These are phyloP conservation scores for Colletotrichum sp. DNA, from an alignment of 2,329 filamentous ascomycete species.

Conservation along the genomic window DNA sequence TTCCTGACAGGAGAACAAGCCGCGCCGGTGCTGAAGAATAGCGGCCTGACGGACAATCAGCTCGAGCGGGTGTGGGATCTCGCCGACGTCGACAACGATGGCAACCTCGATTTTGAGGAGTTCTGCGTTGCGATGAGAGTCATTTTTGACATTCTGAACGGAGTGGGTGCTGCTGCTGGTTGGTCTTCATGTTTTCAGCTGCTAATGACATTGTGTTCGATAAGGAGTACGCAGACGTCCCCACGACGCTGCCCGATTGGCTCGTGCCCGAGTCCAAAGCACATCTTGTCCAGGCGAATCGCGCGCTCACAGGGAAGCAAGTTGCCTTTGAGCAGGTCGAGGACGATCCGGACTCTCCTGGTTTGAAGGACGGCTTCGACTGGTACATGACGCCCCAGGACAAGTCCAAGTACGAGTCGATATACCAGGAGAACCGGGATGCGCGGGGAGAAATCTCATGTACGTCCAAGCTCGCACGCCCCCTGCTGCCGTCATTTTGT, in stretches of 20 bases:
- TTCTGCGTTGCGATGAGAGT: slow-evolving; percentile 99
- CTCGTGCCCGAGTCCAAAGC: slow-evolving; percentile 95
- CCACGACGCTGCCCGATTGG: slow-evolving; percentile 87
- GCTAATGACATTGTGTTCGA: not conserved
- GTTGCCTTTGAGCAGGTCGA: slow-evolving; percentile 86
- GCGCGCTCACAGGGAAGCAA: slow-evolving; percentile 79
- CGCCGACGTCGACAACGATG: slow-evolving; percentile 96
- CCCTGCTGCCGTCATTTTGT: not conserved
- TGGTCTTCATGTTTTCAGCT: not conserved
- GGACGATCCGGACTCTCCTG: slow-evolving; percentile 80
- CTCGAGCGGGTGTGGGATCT: slow-evolving; percentile 98
- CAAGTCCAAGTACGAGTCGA: slow-evolving; percentile 94
- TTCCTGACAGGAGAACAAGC: slow-evolving; percentile 66
- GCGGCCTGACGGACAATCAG: slow-evolving; percentile 70
- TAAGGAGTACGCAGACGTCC: slow-evolving; percentile 91
- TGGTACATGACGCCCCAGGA: slow-evolving; percentile 98
- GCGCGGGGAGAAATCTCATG: slow-evolving; percentile 83
- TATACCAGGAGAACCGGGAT: slow-evolving; percentile 92
- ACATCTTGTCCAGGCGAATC: slow-evolving; percentile 83
- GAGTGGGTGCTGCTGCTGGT: slow-evolving; percentile 61
- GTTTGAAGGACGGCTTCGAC: slow-evolving; percentile 95
- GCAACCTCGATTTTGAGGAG: slow-evolving; percentile 98
- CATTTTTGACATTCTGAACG: slow-evolving; percentile 97
- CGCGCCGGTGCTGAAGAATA: slow-evolving; percentile 68
- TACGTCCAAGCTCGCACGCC: slow-evolving; percentile 43